Percentiles rank a stretch among this genome's conserved stretches.
phyloP scores from a whole-genome alignment of 345 rosid species.

The Populus euphratica region DNA sequence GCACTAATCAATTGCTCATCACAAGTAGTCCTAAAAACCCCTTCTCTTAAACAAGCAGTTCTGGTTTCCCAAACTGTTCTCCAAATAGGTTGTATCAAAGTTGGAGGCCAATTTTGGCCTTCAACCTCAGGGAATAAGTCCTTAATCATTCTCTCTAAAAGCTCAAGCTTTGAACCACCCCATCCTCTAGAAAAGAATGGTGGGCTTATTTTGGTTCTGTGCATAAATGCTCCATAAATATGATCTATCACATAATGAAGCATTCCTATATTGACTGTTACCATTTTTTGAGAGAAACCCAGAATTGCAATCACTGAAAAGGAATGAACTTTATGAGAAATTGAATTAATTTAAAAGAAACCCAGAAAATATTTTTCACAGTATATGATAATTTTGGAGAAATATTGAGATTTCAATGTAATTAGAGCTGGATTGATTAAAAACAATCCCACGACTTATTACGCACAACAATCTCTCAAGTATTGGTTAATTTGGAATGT shows the following conservation, averaged over 20 bases:
- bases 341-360: background rate
- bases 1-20: constrained; percentile 69
- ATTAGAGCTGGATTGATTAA: background rate
- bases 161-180: constrained; percentile 86
- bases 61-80: constrained; percentile 83
- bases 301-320: constrained; percentile 6
- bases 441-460: background rate
- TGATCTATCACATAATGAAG: constrained; percentile 89
- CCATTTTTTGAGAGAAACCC: constrained; percentile 45
- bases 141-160: constrained; percentile 70
- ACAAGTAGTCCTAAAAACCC: constrained; percentile 79
- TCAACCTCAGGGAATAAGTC: constrained; percentile 68
- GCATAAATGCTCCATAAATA: constrained; percentile 87
- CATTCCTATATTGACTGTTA: constrained; percentile 76
- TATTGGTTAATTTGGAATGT: background rate
- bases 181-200: constrained; percentile 94
- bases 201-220: constrained; percentile 68
- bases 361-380: constrained; percentile 17
- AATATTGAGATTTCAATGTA: background rate
- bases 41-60: constrained; percentile 75
- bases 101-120: constrained; percentile 76
- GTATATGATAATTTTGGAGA: background rate
- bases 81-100: constrained; percentile 70
- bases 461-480: background rate
- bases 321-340: background rate